Base-by-base conservation (phyloP, 2,329 filamentous ascomycete species). In the Penicillium sp. region DNA sequence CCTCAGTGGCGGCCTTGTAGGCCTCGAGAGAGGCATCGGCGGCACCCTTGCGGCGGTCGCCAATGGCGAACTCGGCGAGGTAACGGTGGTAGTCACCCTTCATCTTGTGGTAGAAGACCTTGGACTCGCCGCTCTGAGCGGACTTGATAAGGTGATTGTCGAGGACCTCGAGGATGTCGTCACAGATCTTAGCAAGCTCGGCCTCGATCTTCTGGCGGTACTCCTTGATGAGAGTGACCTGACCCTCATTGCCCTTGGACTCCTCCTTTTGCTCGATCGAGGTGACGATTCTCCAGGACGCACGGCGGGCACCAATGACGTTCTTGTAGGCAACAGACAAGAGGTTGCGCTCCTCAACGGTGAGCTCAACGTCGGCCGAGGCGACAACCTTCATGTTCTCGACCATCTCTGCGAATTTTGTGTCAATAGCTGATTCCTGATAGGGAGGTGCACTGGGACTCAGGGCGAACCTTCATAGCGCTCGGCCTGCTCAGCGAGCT, bases 81-180 rank as follows among this genome's bases (percentile, higher is more conserved):
- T 96, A 96, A 75, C 92, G 91, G 86, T 96, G 91, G 85, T 96
- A 96, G 80, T 96, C 93, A 78, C 93, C 93, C 90, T 96, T 96
- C 92, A 97, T 97, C 88, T 97, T 97, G 88, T 97, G 92, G 82
- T 96, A 96, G 82, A 97, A 97, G 69, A 97, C 93, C 86, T 96
- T 96, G 70, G 91, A 96, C 83, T 97, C 93, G 78, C 92, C 93
- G 70, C 86, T 90, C 83, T 94, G 88, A 67, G 93, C 93, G 68
- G 89, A 94, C 68, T 90, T 89, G 70, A 97, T 96, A 71, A 97
- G 83, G 81, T 93, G 89, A 79, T 93, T 79, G 80, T 96, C 91
- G 53, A 97, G 85, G 68, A 96, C 92, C 68, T 95, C 89, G 61
- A 97, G 87, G 73, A 97, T 94, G 73, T 97, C 93, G 74, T 96